A percentile compares a stretch with the other conserved stretches of the same genome.
These are phyloP conservation scores for Atkinsonella hypoxylon DNA, from an alignment of 2,329 filamentous ascomycete genomes.

Conservation along the genomic window DNA sequence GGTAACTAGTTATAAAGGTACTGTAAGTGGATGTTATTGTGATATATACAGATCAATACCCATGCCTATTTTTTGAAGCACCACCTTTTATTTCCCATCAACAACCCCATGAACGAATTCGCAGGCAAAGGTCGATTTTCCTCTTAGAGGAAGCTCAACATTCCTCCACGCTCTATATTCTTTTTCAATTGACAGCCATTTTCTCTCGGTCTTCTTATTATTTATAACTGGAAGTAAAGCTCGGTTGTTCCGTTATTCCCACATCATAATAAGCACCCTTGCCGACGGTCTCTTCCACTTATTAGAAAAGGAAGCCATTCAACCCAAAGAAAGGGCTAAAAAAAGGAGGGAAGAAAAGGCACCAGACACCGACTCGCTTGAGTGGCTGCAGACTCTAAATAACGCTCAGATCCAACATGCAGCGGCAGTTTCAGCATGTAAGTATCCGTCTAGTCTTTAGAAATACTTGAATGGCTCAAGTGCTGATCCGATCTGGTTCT, in stretches of 20 bases:
- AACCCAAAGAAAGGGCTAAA: neutral
- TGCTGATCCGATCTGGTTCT: neutral
- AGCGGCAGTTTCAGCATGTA: conserved; percentile 11
- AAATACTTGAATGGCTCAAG: neutral
- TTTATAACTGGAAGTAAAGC: too few species aligned
- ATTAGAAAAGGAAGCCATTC: too few species aligned
- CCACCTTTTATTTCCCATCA: too few species aligned
- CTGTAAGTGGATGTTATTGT: neutral
- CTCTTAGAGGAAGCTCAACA: too few species aligned
- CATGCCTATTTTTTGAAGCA: neutral
- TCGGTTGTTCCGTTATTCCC: too few species aligned
- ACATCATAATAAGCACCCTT: too few species aligned
- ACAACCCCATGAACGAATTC: neutral
- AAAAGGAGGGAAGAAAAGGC: neutral
- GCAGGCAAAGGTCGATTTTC: neutral
- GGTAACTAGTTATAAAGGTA: neutral
- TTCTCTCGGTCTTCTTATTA: too few species aligned
- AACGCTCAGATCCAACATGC: conserved; percentile 6
- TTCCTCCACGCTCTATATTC: too few species aligned
- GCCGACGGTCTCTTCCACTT: too few species aligned
- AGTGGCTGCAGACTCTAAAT: neutral
- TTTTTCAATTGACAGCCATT: too few species aligned
- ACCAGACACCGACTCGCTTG: neutral
- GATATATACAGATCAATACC: neutral
- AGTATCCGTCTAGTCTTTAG: neutral